A percentile compares a stretch with the other conserved stretches of the same genome.
Evolutionary conservation across 2,329 filamentous ascomycete genomes (phyloP).

Genomic region (Fonsecaea nubica): DNA sequence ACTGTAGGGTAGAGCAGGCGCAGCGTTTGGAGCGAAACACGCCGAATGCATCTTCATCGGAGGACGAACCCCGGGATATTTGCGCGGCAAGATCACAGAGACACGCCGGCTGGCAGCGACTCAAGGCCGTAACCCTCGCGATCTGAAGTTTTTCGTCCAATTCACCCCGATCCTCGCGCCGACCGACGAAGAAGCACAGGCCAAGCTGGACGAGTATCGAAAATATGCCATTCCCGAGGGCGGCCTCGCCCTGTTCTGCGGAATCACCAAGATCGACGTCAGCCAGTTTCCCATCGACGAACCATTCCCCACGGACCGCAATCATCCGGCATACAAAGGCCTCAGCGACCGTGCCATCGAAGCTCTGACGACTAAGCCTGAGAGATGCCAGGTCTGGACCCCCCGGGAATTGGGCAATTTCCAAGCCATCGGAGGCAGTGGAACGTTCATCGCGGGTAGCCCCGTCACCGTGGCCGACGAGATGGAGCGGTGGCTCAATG

Average conservation of each 20-base stretch:
- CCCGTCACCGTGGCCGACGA: constrained; percentile 69
- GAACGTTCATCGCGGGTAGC: constrained; percentile 69
- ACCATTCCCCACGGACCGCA: neutral
- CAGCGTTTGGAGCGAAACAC: constrained; percentile 64
- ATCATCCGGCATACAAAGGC: constrained; percentile 23
- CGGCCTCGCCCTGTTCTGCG: constrained; percentile 63
- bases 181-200: constrained; percentile 60
- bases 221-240: constrained; percentile 61
- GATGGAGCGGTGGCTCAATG: constrained; percentile 69
- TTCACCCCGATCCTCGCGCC: constrained; percentile 57
- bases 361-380: neutral
- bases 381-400: constrained; percentile 1
- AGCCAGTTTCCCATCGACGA: constrained; percentile 17
- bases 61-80: constrained; percentile 63
- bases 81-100: constrained; percentile 56
- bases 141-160: constrained; percentile 62
- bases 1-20: constrained; percentile 47
- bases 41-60: constrained; percentile 67
- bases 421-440: constrained; percentile 71
- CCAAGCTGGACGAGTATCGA: constrained; percentile 58
- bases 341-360: constrained; percentile 43
- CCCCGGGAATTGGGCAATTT: constrained; percentile 46
- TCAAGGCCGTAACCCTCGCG: constrained; percentile 61
- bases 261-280: constrained; percentile 15
- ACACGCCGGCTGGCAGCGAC: constrained; percentile 60